Conservation (phyloP, 2,329 filamentous ascomycete genomes). For the Calonectria crousiana region DNA sequence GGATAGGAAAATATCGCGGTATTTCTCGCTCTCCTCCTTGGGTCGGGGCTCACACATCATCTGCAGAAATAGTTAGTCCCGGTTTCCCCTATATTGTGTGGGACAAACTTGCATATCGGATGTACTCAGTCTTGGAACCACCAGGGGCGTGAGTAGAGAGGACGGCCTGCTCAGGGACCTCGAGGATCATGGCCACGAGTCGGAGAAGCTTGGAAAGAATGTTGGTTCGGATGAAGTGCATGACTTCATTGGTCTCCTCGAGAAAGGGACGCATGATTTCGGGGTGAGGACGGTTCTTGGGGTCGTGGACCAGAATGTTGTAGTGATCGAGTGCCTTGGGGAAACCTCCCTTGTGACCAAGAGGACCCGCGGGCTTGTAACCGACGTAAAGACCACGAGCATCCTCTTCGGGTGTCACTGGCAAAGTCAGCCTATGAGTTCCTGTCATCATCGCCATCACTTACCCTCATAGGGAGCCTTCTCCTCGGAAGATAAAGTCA, state of each 20-base stretch:
- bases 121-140: slow-evolving; percentile 51
- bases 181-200: slow-evolving; percentile 54
- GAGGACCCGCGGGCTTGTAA: slow-evolving; percentile 43
- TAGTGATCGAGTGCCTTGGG: slow-evolving; percentile 34
- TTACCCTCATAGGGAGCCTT: slow-evolving; percentile 46
- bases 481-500: slow-evolving; percentile 43
- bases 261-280: slow-evolving; percentile 37
- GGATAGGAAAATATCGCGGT: slow-evolving; percentile 53
- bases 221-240: slow-evolving; percentile 44
- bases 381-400: slow-evolving; percentile 45
- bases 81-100: rapidly evolving
- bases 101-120: slow-evolving; percentile 46
- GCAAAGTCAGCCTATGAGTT: not conserved
- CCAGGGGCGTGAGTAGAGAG: slow-evolving; percentile 51
- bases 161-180: slow-evolving; percentile 53
- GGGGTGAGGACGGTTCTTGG: slow-evolving; percentile 39
- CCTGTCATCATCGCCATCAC: not conserved
- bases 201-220: slow-evolving; percentile 50
- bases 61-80: slow-evolving; percentile 8
- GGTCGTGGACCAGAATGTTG: slow-evolving; percentile 37
- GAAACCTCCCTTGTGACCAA: slow-evolving; percentile 30
- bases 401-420: slow-evolving; percentile 46
- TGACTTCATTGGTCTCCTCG: slow-evolving; percentile 42
- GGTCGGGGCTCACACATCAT: slow-evolving; percentile 54
- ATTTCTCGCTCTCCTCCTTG: slow-evolving; percentile 50